Conservation (phyloP, 176 grass and related monocot species). For the Musa schizocarpa region DNA sequence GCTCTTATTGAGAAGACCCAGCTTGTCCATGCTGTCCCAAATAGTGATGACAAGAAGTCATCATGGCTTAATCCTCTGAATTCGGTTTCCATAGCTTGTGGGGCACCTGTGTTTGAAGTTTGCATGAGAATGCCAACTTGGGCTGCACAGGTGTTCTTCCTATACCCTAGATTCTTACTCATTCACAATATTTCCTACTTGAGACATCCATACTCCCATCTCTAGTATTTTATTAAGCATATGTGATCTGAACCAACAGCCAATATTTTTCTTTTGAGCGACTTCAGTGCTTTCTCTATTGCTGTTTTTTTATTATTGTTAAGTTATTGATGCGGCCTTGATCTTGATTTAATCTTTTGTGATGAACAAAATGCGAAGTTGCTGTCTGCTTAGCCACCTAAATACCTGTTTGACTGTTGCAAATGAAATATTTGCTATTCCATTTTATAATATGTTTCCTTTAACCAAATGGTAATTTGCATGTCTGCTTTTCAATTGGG, state of each 20-base stretch:
- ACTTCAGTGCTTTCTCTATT: neutral
- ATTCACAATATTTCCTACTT: constrained; percentile 5
- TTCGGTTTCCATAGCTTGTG: constrained; percentile 74
- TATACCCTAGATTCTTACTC: constrained; percentile 10
- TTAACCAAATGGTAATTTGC: no score
- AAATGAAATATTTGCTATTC: no score
- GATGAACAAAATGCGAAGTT: no score
- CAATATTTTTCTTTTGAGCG: neutral
- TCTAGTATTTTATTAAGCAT: neutral
- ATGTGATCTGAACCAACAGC: neutral
- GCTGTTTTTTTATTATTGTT: no score
- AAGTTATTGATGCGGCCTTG: no score
- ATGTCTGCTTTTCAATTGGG: neutral
- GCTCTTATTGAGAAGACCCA: constrained; percentile 89
- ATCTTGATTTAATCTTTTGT: no score
- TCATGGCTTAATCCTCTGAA: constrained; percentile 43
- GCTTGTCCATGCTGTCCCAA: constrained; percentile 55
- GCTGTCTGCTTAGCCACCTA: no score
- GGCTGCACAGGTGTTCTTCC: constrained; percentile 68
- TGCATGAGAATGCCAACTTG: constrained; percentile 91
- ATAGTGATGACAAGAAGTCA: constrained; percentile 37
- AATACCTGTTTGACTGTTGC: no score
- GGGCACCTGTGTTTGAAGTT: constrained; percentile 75
- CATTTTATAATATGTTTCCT: no score
- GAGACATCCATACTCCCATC: constrained; percentile 1